Evolutionary conservation across 78 protist species (phyloP), one percentile per base, ranked within the genome.

Genomic region (Emiliania huxleyi): DNA sequence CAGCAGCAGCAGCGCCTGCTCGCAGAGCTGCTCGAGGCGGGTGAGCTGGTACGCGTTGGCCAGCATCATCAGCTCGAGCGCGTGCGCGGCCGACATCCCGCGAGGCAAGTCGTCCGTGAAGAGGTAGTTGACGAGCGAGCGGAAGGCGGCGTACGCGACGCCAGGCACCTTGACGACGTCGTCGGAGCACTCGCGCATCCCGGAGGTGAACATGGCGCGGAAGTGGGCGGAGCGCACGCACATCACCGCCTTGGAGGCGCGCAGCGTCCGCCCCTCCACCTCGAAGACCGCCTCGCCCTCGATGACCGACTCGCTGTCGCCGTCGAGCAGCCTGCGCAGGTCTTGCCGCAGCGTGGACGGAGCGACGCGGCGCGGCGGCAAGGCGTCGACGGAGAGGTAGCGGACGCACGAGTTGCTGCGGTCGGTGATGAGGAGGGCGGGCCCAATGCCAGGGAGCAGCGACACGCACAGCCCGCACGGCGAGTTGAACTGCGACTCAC

Each of bases 341-440:
- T 71, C 81, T 18, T 71, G 42, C 42, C 81, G 81, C 42, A 71
- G 5, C 42, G 81, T 71, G 42, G 45, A 37, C 44, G 81, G 81
- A 11, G 37, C 37, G 42, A 71, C 21, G 42, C 35, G 81, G 18
- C 19, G 37, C 19, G 81, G 81, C 42, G 81, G 81, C 21, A 35
- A 18, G 25, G 81, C 81, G 18, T 71, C 81, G 23, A 35, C 22
- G n/a, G 81, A 22, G 12, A 71, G 33, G 23, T 8, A 6, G 42
- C 81, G 81, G 29, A 71, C 81, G 81, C 81, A 71, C 81, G 81
- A 71, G 81, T 71, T 71, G 37, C n/a, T 33, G 42, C 81, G 81
- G 42, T 71, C 81, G 23, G 81, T 40, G 45, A 71, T 37, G 29
- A 71, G 42, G 19, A 71, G 21, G 18, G 42, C 3, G 42, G 81